These are phyloP conservation scores for Microcos paniculata DNA, from an alignment of 345 rosid genomes.

Conservation along the genomic window DNA sequence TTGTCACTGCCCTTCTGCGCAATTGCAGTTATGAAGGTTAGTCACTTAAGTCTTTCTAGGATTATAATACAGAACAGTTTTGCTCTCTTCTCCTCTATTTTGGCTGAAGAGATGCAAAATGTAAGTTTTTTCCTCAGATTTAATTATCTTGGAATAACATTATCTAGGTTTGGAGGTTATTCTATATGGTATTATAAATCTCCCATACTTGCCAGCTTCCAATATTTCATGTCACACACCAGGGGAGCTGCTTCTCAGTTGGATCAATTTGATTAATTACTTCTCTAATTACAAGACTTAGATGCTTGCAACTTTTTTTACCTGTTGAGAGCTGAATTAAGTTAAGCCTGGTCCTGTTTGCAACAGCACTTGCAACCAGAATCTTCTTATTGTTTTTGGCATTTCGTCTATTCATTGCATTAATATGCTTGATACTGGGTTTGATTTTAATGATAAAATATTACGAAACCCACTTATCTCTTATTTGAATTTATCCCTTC, in stretches of 20 bases:
- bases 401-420: not conserved
- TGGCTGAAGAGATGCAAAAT: not conserved
- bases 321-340: not conserved
- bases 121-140: not conserved
- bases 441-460: not conserved
- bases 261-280: not conserved
- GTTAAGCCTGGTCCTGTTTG: not conserved
- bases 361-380: not conserved
- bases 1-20: slow-evolving; percentile 76
- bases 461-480: slow-evolving; percentile 1
- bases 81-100: not conserved
- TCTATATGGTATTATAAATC: not conserved
- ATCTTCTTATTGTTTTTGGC: not conserved
- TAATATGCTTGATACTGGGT: not conserved
- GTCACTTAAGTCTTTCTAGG: slow-evolving; percentile 5
- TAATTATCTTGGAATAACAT: not conserved
- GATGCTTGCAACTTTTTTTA: not conserved
- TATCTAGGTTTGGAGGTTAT: not conserved
- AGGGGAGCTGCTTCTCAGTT: not conserved
- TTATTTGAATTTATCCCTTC: not conserved
- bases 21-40: slow-evolving; percentile 84
- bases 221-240: not conserved
- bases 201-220: not conserved
- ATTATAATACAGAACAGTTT: not conserved
- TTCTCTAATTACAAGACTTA: not conserved